A percentile compares a stretch with the other conserved stretches of the same genome.
These are phyloP conservation scores for Leccinum uliginosum DNA, from an alignment of 768 basidiomycete species.

Conservation along the genomic window DNA sequence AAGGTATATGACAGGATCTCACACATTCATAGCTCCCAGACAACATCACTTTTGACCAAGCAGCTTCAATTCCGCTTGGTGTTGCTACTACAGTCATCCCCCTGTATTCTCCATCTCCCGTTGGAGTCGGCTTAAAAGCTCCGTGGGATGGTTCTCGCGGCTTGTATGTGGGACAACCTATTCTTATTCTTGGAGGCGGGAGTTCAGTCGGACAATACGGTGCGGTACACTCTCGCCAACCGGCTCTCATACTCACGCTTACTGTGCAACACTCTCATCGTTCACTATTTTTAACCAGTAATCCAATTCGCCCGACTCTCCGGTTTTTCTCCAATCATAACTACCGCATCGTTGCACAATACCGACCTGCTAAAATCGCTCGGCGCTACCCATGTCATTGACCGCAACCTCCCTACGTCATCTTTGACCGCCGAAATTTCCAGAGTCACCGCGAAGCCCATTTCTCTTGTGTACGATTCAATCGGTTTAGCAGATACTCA, in stretches of 20 bases:
- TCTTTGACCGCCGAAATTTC: constrained; percentile 15
- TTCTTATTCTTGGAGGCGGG: constrained; percentile 36
- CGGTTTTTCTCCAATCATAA: constrained; percentile 35
- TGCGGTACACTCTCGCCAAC: constrained; percentile 27
- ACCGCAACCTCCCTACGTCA: constrained; percentile 20
- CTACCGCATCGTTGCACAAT: constrained; percentile 37
- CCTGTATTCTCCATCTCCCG: constrained; percentile 28
- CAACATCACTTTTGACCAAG: constrained; percentile 36
- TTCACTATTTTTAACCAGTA: constrained; percentile 8
- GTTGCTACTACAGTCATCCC: constrained; percentile 30
- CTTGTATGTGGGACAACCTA: constrained; percentile 28
- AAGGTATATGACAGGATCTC: background rate
- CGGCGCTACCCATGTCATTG: constrained; percentile 37
- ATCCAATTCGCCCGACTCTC: constrained; percentile 35
- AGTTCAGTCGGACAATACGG: constrained; percentile 37
- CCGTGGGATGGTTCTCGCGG: constrained; percentile 34
- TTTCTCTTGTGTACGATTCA: constrained; percentile 24
- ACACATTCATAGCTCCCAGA: constrained; percentile 33
- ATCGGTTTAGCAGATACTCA: constrained; percentile 32
- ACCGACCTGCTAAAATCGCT: constrained; percentile 29
- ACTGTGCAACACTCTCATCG: background rate
- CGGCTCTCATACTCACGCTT: constrained; percentile 4
- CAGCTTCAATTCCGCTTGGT: constrained; percentile 34
- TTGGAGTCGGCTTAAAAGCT: constrained; percentile 29
- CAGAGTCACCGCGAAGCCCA: constrained; percentile 8